Percentiles rank a stretch among this genome's conserved stretches.
Conservation (phyloP, 768 basidiomycete genomes). For the Galerina marginata region DNA sequence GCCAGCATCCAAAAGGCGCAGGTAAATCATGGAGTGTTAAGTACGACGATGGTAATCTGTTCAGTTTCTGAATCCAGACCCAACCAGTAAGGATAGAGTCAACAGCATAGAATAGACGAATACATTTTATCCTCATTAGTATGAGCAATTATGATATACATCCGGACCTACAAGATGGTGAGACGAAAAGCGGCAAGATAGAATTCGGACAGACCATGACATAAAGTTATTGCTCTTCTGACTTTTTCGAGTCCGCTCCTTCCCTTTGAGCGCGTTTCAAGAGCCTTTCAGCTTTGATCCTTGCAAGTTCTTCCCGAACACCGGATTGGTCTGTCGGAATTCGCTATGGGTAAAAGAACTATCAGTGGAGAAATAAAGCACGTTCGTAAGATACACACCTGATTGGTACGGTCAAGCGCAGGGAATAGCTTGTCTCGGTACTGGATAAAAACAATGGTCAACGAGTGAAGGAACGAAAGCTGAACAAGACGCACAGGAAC, state of each 20-base stretch:
- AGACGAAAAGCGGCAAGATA: neutral
- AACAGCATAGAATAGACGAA: neutral
- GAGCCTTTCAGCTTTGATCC: conserved; percentile 66
- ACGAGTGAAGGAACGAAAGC: neutral
- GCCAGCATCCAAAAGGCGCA: conserved; percentile 34
- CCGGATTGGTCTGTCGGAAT: conserved; percentile 71
- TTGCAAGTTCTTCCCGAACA: conserved; percentile 71
- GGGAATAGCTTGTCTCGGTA: conserved; percentile 79
- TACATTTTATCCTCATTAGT: conserved; percentile 4
- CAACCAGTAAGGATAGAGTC: neutral
- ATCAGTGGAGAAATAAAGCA: conserved; percentile 1
- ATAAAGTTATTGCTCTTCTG: conserved; percentile 19
- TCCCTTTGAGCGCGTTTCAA: conserved; percentile 53
- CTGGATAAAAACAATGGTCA: conserved; percentile 37
- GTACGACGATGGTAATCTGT: conserved; percentile 44
- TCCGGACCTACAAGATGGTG: neutral
- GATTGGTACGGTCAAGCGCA: conserved; percentile 56
- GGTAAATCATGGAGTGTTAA: conserved; percentile 40
- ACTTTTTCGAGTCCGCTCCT: conserved; percentile 35
- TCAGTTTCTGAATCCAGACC: conserved; percentile 31
- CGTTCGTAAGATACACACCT: conserved; percentile 38
- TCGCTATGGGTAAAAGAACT: conserved; percentile 38
- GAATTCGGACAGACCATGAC: neutral
- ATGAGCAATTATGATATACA: neutral
- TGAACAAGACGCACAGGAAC: conserved; percentile 58